Base-by-base conservation (phyloP, 768 basidiomycete species). In the Leccinum disarticulatum region DNA sequence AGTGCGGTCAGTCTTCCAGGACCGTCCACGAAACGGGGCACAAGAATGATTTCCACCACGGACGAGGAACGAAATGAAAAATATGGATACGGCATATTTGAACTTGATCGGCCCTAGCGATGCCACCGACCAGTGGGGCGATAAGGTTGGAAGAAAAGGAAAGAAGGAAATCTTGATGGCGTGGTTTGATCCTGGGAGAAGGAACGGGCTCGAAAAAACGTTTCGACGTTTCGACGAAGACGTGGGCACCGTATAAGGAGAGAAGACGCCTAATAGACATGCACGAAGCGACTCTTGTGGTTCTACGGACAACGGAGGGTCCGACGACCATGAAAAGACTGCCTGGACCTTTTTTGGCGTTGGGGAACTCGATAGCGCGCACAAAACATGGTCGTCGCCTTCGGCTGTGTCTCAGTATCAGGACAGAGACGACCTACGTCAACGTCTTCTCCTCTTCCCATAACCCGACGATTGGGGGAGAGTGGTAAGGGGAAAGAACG, bases 61-160 rank as follows among this genome's bases (percentile, higher is more conserved):
- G 52, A 66, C 7, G 65, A 66, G 8, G 63, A 65, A 0, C 65
- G 72, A 2, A 74, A 74, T 25, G 74, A n/a, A n/a, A n/a, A n/a
- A n/a, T n/a, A n/a, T 73, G 9, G 87, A 88, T 52, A 76, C 83
- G 0, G 78, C 83, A 0, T 65, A 89, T 52, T 81, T 85, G 62
- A 91, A 92, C 63, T 68, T 90, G 17, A 79, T 88, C 10, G 86
- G 87, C 3, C 78, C 80, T 48, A 68, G 69, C 5, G 82, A 80
- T 1, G 78, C 78, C 0, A 86, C 82, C 2, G 74, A 76, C 15
- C 76, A 77, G 36, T 89, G 87, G 87, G 82, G 80, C 0, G 83
- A 83, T 30, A 77, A 73, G 36, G 79, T 78, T 2, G 80, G 76
- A 54, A 63, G 80, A 55, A 65, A 73, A 38, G 72, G 70, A 57